These are phyloP conservation scores for Plicaturopsis crispa DNA, from an alignment of 768 basidiomycete species.

Conservation along the genomic window DNA sequence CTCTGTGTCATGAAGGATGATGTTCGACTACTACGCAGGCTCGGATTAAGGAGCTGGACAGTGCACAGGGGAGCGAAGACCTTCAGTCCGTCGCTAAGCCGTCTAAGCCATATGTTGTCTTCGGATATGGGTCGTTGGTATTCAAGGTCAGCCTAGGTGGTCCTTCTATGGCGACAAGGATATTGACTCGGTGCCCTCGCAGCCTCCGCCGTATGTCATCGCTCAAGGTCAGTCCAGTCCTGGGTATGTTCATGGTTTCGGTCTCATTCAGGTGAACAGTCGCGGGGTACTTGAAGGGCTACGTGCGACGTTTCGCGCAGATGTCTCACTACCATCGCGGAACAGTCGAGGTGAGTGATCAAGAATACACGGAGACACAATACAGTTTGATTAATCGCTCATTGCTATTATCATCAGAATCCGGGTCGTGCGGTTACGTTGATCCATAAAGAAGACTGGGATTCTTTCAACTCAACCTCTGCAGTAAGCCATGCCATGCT, in stretches of 20 bases:
- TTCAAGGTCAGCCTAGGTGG: constrained; percentile 56
- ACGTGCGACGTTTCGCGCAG: constrained; percentile 86
- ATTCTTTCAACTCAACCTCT: constrained; percentile 58
- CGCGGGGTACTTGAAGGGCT: constrained; percentile 84
- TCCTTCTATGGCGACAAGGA: constrained; percentile 2
- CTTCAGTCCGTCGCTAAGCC: too few relatives aligned
- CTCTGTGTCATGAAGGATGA: too few relatives aligned
- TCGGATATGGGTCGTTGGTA: constrained; percentile 90
- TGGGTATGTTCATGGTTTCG: not conserved
- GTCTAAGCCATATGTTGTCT: constrained; percentile 68
- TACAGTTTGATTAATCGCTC: not conserved
- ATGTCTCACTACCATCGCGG: constrained; percentile 91
- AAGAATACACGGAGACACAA: too few relatives aligned
- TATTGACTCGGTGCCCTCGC: constrained; percentile 1
- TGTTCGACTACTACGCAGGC: too few relatives aligned
- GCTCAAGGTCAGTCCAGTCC: constrained; percentile 43
- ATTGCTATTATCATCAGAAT: constrained; percentile 30
- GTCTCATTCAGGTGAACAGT: constrained; percentile 27
- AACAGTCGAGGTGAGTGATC: constrained; percentile 72
- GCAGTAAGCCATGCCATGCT: constrained; percentile 28
- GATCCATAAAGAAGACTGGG: constrained; percentile 86
- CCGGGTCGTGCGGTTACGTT: constrained; percentile 91
- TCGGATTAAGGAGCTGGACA: not conserved
- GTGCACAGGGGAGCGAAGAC: too few relatives aligned
- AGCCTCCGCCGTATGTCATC: constrained; percentile 82